Evolutionary conservation across 139 green algal genomes (phyloP), one percentile per base, ranked within the genome.

Genomic region (Haematococcus sp.): DNA sequence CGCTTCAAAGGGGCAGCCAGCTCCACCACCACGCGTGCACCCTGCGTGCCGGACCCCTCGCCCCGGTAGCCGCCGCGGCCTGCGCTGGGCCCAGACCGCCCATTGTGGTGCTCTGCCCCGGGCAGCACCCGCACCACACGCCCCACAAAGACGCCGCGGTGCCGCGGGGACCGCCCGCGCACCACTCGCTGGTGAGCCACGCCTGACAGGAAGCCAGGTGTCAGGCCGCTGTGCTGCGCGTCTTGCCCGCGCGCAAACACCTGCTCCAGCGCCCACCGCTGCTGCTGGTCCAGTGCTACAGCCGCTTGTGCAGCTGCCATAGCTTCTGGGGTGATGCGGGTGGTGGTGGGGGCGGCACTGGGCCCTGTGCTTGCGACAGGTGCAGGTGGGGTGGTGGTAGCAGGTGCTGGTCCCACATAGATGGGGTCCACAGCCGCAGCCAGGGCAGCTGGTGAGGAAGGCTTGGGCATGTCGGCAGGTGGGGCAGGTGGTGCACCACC

Each of bases 241-340:
- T 97, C 92, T 83, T 97, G 92, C 4, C 86, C 92, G 22, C 92
- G 76, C 0, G 88, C 86, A 84, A 97, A 97, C 49, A 94, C 85
- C 87, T 87, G 83, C 51, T 79, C 68, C 61, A 92, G 68, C 31
- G 90, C 83, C 54, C 64, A 72, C 35, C 67, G 71, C 77, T 84
- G 59, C 52, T 34, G 70, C 44, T 79, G 66, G 25, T n/a, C 71
- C 46, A 89, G 58, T 43, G 46, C 58, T 25, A 77, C 73, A 11
- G 78, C 73, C 19, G 16, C 44, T 9, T 69, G 46, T 0, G 61
- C 77, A 17, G 63, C 70, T 2, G 63, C 70, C 19, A 69, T 44
- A 23, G 20, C 44, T 1, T n/a, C 52, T 5, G 51, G 33, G 55
- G 4, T 40, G 27, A 55, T 77, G 71, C 61, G 49, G 3, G 20